Percentiles rank a stretch among this genome's conserved stretches.
These are phyloP conservation scores for Fusarium nematophilum DNA, from an alignment of 2,329 filamentous ascomycete species.

Conservation along the genomic window DNA sequence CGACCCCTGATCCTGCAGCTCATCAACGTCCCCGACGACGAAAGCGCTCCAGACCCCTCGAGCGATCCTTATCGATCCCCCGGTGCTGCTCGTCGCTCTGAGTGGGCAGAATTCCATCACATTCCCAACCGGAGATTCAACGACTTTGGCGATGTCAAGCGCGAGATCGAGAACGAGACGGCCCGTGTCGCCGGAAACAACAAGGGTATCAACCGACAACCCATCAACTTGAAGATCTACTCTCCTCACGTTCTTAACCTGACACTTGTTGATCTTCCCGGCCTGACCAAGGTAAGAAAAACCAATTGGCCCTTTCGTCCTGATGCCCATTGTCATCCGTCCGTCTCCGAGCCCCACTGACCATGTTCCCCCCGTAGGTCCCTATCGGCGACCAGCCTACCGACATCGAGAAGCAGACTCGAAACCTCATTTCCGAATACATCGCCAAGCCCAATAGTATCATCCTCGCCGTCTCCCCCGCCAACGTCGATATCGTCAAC, in stretches of 20 bases:
- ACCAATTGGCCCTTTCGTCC: constrained; percentile 12
- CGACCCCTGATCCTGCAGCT: constrained; percentile 96
- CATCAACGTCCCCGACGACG: constrained; percentile 92
- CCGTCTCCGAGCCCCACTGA: constrained; percentile 34
- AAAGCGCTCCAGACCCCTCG: constrained; percentile 71
- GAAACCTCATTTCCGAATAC: constrained; percentile 96
- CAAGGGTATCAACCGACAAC: constrained; percentile 97
- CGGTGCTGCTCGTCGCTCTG: constrained; percentile 72
- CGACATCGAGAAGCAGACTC: constrained; percentile 98
- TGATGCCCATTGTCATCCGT: constrained; percentile 11
- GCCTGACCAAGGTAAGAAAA: constrained; percentile 83
- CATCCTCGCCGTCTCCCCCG: constrained; percentile 93
- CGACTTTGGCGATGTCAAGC: constrained; percentile 92
- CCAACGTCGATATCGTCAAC: constrained; percentile 98
- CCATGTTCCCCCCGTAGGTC: constrained; percentile 64
- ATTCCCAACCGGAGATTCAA: constrained; percentile 89
- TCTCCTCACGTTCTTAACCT: constrained; percentile 96
- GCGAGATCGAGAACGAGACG: constrained; percentile 97
- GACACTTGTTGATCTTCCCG: constrained; percentile 94
- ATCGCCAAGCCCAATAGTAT: constrained; percentile 99
- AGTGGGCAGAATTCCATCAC: constrained; percentile 97
- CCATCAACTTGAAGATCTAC: constrained; percentile 99
- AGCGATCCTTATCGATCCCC: constrained; percentile 81
- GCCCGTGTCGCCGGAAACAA: constrained; percentile 91
- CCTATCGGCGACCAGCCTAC: constrained; percentile 97